A percentile compares a stretch with the other conserved stretches of the same genome.
Evolutionary conservation across 2,329 filamentous ascomycete species (phyloP).

Genomic region (Akanthomyces lecanii): DNA sequence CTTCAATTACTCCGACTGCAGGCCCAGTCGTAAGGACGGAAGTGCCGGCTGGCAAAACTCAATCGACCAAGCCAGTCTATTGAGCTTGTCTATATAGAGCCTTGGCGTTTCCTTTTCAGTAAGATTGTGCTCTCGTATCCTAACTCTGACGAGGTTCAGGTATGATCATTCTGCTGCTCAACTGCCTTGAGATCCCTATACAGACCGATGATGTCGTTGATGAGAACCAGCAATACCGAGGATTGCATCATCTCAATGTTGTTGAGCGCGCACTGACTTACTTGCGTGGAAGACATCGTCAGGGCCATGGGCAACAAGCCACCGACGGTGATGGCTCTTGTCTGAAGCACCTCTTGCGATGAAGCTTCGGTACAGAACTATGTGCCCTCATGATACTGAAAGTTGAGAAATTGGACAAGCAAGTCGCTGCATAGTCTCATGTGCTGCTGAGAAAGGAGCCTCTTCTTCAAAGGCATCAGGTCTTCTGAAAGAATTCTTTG

Average conservation of each 20-base stretch:
- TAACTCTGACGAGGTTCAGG: constrained; percentile 15
- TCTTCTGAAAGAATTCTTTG: constrained; percentile 10
- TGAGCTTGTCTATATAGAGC: constrained; percentile 9
- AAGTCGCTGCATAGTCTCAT: neutral
- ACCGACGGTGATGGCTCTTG: constrained; percentile 8
- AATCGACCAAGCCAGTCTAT: neutral
- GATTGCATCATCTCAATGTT: neutral
- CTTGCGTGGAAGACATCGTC: neutral
- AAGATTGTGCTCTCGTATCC: neutral
- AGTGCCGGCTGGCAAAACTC: constrained; percentile 1
- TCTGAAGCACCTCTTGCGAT: constrained; percentile 6
- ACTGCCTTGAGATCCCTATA: constrained; percentile 13
- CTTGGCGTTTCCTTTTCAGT: neutral
- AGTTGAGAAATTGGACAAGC: constrained; percentile 11
- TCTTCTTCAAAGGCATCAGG: constrained; percentile 11
- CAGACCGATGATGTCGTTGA: constrained; percentile 16
- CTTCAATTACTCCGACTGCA: neutral
- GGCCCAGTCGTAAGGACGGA: neutral
- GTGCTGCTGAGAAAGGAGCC: constrained; percentile 1
- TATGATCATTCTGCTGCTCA: constrained; percentile 10
- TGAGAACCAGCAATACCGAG: neutral
- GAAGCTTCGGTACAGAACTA: constrained; percentile 12
- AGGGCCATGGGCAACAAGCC: constrained; percentile 7
- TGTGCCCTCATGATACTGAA: constrained; percentile 1
- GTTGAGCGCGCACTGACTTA: neutral